Evolutionary conservation across 106 monocot genomes (phyloP), one percentile per base, ranked within the genome.

Genomic region (Phalaenopsis equestris): DNA sequence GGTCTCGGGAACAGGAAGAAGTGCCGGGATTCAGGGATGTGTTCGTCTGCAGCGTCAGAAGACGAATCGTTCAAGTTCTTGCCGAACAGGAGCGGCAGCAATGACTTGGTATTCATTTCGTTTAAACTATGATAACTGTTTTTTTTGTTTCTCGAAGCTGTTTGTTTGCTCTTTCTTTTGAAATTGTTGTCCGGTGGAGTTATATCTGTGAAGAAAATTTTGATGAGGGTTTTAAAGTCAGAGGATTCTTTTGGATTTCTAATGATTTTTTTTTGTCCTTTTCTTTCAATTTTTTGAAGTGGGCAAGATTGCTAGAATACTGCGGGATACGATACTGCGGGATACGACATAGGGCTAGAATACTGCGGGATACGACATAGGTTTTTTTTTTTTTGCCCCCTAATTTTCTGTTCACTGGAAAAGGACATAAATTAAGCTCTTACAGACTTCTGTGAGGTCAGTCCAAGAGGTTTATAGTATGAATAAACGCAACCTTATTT

Each of bases 11-110:
- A 83, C 16, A 72, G 84, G 75, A 80, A 86, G 77, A 82, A 79
- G 65, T 74, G 80, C 75, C 77, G 82, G 64, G 70, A 77, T 38
- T 56, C 70, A 19, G 24, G 43, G n/a, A 8, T 72, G 16, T 24
- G 84, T 18, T 77, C 70, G 8, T 79, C 72, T 5, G 72, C 81
- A 7, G 83, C 73, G 19, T 85, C 86, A 10, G 89, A 94, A 79
- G 89, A 91, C 41, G 94, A 89, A 67, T 89, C 91, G 3, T 94
- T 91, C 18, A 89, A 83, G 93, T 78, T 88, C 79, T 86, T 86
- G 42, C 89, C 94, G 46, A 84, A 84, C 23, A 84, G 89, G 80
- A 85, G 93, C 79, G 93, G 86, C 80, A 91, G 86, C 72, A 87
- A 86, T 65, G 94, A 87, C n/a, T 67, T 89, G 91, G 87, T 87